These are phyloP conservation scores for Achaetomiella virescens DNA, from an alignment of 495 filamentous ascomycete genomes.

Conservation along the genomic window DNA sequence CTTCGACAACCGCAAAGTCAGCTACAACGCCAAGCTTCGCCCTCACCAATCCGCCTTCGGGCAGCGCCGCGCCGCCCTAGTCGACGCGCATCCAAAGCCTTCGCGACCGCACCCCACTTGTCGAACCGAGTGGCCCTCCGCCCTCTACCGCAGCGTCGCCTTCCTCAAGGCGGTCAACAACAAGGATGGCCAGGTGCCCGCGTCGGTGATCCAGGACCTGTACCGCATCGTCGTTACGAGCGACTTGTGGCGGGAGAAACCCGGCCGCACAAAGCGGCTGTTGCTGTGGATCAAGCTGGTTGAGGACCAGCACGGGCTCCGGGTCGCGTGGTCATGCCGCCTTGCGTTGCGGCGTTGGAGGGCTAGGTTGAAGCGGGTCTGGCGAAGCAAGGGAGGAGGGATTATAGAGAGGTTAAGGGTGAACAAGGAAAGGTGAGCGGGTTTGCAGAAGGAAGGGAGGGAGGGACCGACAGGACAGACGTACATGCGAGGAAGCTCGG, in stretches of 20 bases:
- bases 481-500: no score
- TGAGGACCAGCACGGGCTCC: conserved; percentile 23
- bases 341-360: conserved; percentile 26
- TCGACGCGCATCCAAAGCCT: conserved; percentile 29
- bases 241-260: conserved; percentile 31
- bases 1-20: not conserved
- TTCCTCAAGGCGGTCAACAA: conserved; percentile 20
- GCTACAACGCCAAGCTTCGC: not conserved
- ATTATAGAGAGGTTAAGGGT: not conserved
- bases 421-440: conserved; percentile 1
- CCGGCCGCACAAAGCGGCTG: conserved; percentile 32
- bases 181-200: conserved; percentile 18
- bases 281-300: conserved; percentile 35
- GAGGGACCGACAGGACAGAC: no score
- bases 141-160: conserved; percentile 31
- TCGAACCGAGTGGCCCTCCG: conserved; percentile 32
- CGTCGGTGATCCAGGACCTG: conserved; percentile 28
- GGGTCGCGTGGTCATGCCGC: conserved; percentile 20
- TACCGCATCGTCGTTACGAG: conserved; percentile 33
- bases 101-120: conserved; percentile 30
- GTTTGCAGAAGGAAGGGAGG: not conserved
- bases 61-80: conserved; percentile 16
- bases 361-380: conserved; percentile 10
- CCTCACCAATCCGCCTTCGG: conserved; percentile 13
- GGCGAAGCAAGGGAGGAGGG: conserved; percentile 8